Conservation (phyloP, 345 rosid species). For the Hibiscus tridactylites region DNA sequence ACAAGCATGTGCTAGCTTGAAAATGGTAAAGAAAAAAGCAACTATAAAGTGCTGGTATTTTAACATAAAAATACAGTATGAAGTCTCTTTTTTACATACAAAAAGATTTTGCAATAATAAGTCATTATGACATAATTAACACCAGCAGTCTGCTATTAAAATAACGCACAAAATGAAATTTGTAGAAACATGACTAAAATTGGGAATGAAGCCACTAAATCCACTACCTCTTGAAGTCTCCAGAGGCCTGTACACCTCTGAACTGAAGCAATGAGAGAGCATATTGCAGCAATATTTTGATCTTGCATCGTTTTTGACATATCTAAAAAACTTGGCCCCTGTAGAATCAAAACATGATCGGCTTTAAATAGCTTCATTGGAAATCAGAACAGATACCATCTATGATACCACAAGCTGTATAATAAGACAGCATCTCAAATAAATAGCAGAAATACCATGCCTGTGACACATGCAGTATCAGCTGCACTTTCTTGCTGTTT, state of each 20-base stretch:
- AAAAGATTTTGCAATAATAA: background rate
- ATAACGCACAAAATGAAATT: background rate
- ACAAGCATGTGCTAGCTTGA: background rate
- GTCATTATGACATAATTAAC: background rate
- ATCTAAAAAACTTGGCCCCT: conserved; percentile 59
- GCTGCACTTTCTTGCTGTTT: conserved; percentile 57
- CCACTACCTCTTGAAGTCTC: conserved; percentile 74
- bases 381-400: background rate
- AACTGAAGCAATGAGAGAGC: conserved; percentile 61
- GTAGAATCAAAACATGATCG: conserved; percentile 19
- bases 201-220: conserved; percentile 6
- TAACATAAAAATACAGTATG: background rate
- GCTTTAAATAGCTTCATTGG: conserved; percentile 13
- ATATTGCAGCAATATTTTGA: conserved; percentile 42
- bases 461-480: conserved; percentile 57
- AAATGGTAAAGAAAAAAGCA: background rate
- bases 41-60: background rate
- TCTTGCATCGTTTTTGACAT: conserved; percentile 42
- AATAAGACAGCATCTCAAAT: conserved; percentile 10
- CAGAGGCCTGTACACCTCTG: conserved; percentile 77
- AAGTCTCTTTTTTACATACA: background rate
- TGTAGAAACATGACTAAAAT: background rate
- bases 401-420: background rate
- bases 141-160: background rate
- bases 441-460: conserved; percentile 36